These are phyloP conservation scores for Dorcoceras hygrometricum DNA, from an alignment of 257 asterid genomes.

Conservation along the genomic window DNA sequence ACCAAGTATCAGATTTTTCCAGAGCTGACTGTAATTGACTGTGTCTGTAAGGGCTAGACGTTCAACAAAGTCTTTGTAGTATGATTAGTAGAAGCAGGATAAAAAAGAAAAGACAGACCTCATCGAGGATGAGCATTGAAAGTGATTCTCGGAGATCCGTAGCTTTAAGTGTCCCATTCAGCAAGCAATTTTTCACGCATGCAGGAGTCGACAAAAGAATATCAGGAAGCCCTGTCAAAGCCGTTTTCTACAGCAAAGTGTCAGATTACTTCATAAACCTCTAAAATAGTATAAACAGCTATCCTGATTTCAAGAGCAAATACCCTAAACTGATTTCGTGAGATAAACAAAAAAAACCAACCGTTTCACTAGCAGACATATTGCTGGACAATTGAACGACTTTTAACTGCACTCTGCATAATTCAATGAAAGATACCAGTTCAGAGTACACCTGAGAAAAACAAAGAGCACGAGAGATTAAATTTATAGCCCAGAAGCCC, in stretches of 20 bases:
- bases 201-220: constrained; percentile 88
- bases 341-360: constrained; percentile 34
- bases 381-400: constrained; percentile 69
- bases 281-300: not conserved
- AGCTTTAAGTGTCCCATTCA: constrained; percentile 51
- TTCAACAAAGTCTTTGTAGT: not conserved
- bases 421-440: constrained; percentile 62
- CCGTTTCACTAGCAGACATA: constrained; percentile 77
- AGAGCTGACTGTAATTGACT: not conserved
- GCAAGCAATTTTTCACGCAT: constrained; percentile 66
- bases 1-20: not conserved
- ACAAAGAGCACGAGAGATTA: not conserved
- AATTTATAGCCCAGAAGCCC: not conserved
- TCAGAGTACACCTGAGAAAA: constrained; percentile 64
- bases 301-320: not conserved
- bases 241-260: constrained; percentile 51
- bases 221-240: constrained; percentile 77
- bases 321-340: not conserved
- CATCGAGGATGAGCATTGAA: constrained; percentile 81
- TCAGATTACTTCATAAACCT: not conserved
- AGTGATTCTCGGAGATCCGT: constrained; percentile 79
- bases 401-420: constrained; percentile 73
- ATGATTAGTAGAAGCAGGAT: constrained; percentile 6
- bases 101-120: constrained; percentile 45
- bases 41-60: not conserved